Conservation (phyloP, 805 yeast genomes). For the Starmerella kuoi region DNA sequence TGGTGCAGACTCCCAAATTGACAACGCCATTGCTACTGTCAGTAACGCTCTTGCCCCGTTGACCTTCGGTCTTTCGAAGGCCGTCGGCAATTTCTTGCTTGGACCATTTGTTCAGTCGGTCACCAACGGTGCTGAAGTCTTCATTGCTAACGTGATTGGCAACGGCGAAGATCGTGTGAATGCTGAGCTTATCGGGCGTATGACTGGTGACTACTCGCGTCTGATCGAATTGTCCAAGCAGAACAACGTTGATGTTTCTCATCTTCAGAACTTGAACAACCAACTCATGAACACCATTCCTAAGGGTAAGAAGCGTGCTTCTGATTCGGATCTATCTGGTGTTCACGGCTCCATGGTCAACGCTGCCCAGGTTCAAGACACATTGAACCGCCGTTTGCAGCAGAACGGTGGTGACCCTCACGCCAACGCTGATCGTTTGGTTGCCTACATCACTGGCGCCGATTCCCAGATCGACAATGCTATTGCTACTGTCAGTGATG, state of each 20-base stretch:
- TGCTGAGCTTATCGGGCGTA: conserved; percentile 13
- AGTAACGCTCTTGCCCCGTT: conserved; percentile 16
- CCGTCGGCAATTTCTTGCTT: conserved; percentile 17
- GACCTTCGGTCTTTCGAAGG: conserved; percentile 18
- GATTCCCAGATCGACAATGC: conserved; percentile 28
- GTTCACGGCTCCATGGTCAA: conserved; percentile 15
- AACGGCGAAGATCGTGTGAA: conserved; percentile 16
- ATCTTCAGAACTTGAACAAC: conserved; percentile 16
- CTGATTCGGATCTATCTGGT: conserved; percentile 9
- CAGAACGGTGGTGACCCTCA: conserved; percentile 9
- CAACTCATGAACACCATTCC: conserved; percentile 13
- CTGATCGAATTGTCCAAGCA: conserved; percentile 14
- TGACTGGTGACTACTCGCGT: conserved; percentile 20
- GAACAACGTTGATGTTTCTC: conserved; percentile 17
- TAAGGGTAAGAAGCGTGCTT: conserved; percentile 7
- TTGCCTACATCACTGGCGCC: conserved; percentile 25
- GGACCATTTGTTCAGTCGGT: conserved; percentile 28
- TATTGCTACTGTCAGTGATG: conserved; percentile 18
- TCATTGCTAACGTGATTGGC: conserved; percentile 21
- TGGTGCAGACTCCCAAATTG: conserved; percentile 28
- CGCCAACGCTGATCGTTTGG: conserved; percentile 11
- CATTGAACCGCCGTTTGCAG: conserved; percentile 12
- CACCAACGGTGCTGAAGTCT: conserved; percentile 26
- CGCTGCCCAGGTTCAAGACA: conserved; percentile 17
- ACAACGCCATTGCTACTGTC: conserved; percentile 23